Percentiles rank a stretch among this genome's conserved stretches.
Conservation (phyloP, 2,329 filamentous ascomycete genomes). For the Orbilia blumenaviensis region DNA sequence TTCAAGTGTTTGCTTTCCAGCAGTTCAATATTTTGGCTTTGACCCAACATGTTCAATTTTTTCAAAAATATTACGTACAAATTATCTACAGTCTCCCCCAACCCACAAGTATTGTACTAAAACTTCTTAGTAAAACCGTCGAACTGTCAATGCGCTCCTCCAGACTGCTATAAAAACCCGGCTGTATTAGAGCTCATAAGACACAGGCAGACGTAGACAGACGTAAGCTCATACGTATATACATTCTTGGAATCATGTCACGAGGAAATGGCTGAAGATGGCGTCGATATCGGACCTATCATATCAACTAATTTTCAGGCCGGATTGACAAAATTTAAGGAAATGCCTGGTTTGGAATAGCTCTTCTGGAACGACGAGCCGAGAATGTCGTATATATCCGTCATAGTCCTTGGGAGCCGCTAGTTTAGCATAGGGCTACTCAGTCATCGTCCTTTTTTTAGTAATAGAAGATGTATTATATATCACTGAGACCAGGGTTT, state of each 20-base stretch:
- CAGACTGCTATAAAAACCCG: not conserved
- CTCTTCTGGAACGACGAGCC: not conserved
- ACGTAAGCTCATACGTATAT: constrained; percentile 16
- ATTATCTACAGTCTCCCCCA: not conserved
- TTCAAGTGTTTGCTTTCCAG: not conserved
- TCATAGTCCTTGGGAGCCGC: not conserved
- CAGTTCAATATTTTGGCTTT: not conserved
- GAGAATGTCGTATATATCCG: not conserved
- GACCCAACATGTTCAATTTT: not conserved
- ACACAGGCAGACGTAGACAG: not conserved
- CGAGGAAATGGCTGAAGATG: not conserved
- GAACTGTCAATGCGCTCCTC: not conserved
- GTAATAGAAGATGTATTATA: not conserved
- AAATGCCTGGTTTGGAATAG: not conserved
- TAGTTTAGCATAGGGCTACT: constrained; percentile 7
- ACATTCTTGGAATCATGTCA: not conserved
- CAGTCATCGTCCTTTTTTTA: constrained; percentile 1
- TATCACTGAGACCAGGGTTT: too few species aligned
- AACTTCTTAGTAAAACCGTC: not conserved
- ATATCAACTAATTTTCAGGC: not conserved
- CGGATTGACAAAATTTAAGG: not conserved
- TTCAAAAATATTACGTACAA: constrained; percentile 1
- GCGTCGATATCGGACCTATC: not conserved
- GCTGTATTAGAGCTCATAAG: not conserved
- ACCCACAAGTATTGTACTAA: not conserved